phyloP scores from a whole-genome alignment of 805 yeast species.

The Candida pseudofarinosa region DNA sequence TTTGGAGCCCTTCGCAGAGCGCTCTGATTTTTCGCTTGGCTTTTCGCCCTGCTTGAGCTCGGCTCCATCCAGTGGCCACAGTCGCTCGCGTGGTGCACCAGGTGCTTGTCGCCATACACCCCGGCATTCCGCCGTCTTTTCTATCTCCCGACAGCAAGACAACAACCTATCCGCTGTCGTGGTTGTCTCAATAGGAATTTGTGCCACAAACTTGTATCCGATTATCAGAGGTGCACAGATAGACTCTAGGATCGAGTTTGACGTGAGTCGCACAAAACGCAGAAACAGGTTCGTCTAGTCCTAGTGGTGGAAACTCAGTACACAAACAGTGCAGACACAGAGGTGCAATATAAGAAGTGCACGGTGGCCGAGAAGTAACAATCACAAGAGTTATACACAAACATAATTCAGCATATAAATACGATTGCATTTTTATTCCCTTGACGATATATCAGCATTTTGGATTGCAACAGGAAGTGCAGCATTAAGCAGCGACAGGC shows the following conservation, averaged over 20 bases:
- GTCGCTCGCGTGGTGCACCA: no score
- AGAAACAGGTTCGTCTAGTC: not conserved
- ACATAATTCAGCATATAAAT: not conserved
- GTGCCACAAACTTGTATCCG: not conserved
- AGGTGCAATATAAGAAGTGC: not conserved
- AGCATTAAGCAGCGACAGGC: not conserved
- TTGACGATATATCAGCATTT: not conserved
- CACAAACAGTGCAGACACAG: not conserved
- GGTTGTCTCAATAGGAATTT: not conserved
- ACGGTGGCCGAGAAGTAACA: not conserved
- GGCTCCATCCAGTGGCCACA: no score
- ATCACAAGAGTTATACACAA: not conserved
- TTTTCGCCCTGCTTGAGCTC: no score
- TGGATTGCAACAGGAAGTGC: not conserved
- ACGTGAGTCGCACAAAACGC: not conserved
- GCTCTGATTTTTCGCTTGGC: no score
- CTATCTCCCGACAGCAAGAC: no score
- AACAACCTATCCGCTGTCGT: no score
- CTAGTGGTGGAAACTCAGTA: not conserved
- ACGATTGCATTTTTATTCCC: not conserved
- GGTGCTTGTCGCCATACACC: no score
- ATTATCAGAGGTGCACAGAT: not conserved
- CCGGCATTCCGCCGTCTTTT: no score
- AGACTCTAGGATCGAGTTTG: no score
- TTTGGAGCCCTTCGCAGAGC: no score